Evolutionary conservation across 2,329 filamentous ascomycete species (phyloP).

Genomic region (Cryphonectria parasitica): DNA sequence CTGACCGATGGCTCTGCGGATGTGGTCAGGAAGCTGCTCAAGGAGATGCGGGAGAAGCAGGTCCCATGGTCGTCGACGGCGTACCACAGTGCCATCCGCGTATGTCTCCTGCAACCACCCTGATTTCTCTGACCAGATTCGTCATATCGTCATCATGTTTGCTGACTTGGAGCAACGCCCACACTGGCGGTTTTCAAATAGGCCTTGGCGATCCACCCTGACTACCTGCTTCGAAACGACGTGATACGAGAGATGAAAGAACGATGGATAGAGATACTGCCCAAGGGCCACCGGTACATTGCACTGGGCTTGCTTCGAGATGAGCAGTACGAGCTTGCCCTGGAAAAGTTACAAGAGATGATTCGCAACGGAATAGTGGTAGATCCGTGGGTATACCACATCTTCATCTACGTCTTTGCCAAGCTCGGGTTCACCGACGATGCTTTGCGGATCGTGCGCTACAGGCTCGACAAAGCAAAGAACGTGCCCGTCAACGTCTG

Average conservation of each 20-base stretch:
- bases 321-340: constrained; percentile 78
- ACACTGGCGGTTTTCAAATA: constrained; percentile 36
- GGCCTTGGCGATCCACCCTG: constrained; percentile 80
- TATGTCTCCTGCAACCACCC: constrained; percentile 41
- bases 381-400: constrained; percentile 75
- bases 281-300: constrained; percentile 67
- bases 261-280: constrained; percentile 69
- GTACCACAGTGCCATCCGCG: constrained; percentile 74
- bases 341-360: constrained; percentile 72
- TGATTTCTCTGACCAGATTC: constrained; percentile 16
- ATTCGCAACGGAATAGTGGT: constrained; percentile 57
- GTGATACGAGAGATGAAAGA: constrained; percentile 75
- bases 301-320: constrained; percentile 78
- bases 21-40: constrained; percentile 65
- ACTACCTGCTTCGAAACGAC: constrained; percentile 75
- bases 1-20: constrained; percentile 69
- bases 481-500: constrained; percentile 59
- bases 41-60: constrained; percentile 68
- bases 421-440: constrained; percentile 77
- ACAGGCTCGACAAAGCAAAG: constrained; percentile 49
- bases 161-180: constrained; percentile 9
- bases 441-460: constrained; percentile 68
- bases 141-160: not conserved
- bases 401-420: constrained; percentile 74
- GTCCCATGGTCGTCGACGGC: constrained; percentile 68